Evolutionary conservation across 192 early-diverging fungal genomes (phyloP).

Genomic region (Dissophora globulifera): DNA sequence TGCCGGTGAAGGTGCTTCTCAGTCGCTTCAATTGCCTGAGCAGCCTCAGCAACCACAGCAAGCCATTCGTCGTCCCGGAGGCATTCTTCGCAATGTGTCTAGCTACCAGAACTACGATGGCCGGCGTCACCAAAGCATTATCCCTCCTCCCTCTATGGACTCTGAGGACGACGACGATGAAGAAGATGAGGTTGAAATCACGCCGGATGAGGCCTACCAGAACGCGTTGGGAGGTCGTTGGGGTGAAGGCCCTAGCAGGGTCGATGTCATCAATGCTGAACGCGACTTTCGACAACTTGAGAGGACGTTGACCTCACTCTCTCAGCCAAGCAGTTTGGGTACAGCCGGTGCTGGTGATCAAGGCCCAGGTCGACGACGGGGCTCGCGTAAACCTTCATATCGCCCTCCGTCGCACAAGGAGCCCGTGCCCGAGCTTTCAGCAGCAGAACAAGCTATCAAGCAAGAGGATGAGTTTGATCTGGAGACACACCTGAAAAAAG

Average conservation of each 20-base stretch:
- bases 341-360: background rate
- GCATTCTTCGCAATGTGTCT: too few relatives aligned
- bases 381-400: background rate
- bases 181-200: slow-evolving; percentile 5
- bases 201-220: slow-evolving; percentile 27
- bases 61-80: too few relatives aligned
- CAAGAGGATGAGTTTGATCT: slow-evolving; percentile 31
- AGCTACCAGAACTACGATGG: too few relatives aligned
- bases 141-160: slow-evolving; percentile 17
- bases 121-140: slow-evolving; percentile 22
- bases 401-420: background rate
- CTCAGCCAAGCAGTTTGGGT: slow-evolving; percentile 16
- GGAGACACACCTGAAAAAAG: slow-evolving; percentile 53
- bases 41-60: too few relatives aligned
- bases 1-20: too few relatives aligned
- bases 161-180: slow-evolving; percentile 3
- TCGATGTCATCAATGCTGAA: slow-evolving; percentile 38
- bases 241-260: slow-evolving; percentile 48
- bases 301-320: slow-evolving; percentile 16
- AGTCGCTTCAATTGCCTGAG: too few relatives aligned
- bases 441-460: slow-evolving; percentile 25
- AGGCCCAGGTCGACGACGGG: slow-evolving; percentile 5
- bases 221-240: slow-evolving; percentile 34
- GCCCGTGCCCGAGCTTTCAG: too few relatives aligned
- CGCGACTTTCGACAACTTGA: slow-evolving; percentile 43